A percentile compares a stretch with the other conserved stretches of the same genome.
phyloP scores from a whole-genome alignment of 148 eudicot species.

The Talinum fruticosum region DNA sequence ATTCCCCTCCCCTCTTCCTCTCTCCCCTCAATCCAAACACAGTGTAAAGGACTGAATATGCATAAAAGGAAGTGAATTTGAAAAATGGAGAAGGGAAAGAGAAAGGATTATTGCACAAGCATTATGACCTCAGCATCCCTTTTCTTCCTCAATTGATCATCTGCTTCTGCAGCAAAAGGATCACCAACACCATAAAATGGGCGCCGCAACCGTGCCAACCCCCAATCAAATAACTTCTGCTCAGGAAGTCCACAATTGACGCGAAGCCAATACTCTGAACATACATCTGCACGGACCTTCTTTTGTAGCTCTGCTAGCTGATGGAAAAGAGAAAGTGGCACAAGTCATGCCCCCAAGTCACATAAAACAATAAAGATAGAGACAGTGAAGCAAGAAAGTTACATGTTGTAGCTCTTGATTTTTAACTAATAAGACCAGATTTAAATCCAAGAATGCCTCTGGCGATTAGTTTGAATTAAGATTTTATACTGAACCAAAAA shows the following conservation, averaged over 20 bases:
- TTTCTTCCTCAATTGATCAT: slow-evolving; percentile 85
- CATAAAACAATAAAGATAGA: not conserved
- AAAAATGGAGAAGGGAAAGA: not conserved
- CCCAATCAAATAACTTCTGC: slow-evolving; percentile 89
- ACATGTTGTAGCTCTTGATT: slow-evolving; percentile 1
- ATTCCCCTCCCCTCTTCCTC: too few species aligned
- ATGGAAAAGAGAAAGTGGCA: slow-evolving; percentile 21
- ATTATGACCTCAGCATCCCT: slow-evolving; percentile 83
- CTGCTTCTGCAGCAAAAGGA: slow-evolving; percentile 78
- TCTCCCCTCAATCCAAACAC: too few species aligned
- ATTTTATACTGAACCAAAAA: not conserved
- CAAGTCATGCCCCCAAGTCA: slow-evolving; percentile 11
- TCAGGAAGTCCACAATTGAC: slow-evolving; percentile 74
- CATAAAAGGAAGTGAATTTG: not conserved
- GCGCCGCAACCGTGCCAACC: slow-evolving; percentile 70
- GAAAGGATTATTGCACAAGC: slow-evolving; percentile 5
- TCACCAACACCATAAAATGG: slow-evolving; percentile 85
- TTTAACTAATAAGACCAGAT: not conserved
- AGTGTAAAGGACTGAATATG: not conserved
- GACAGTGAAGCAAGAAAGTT: not conserved
- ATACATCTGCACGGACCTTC: slow-evolving; percentile 81
- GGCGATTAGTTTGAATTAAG: not conserved
- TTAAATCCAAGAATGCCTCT: not conserved
- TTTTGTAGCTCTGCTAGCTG: slow-evolving; percentile 86
- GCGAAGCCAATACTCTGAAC: slow-evolving; percentile 92